Evolutionary conservation across 192 early-diverging fungal species (phyloP).

Genomic region (Blastocladiella britannica): DNA sequence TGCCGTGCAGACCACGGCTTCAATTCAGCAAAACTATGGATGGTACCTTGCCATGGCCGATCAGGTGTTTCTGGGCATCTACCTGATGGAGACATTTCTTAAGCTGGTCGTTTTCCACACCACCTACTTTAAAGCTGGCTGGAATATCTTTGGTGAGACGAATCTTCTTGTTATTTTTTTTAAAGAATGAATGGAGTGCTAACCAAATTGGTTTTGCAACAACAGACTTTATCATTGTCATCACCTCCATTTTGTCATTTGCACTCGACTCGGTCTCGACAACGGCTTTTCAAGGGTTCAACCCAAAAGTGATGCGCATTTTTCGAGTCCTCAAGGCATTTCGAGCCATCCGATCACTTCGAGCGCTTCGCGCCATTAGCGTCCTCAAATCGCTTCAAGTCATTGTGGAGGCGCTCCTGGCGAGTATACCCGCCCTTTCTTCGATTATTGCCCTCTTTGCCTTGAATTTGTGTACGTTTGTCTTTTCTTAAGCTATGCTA

Average conservation of each 20-base stretch:
- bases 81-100: constrained; percentile 11
- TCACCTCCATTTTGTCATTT: constrained; percentile 6
- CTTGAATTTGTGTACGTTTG: constrained; percentile 11
- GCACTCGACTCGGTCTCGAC: constrained; percentile 8
- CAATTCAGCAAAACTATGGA: constrained; percentile 6
- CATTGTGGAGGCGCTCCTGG: constrained; percentile 14
- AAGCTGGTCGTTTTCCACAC: constrained; percentile 11
- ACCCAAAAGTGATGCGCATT: constrained; percentile 11
- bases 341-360: constrained; percentile 9
- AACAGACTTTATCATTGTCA: constrained; percentile 11
- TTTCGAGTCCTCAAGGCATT: constrained; percentile 11
- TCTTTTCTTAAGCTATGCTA: too few species aligned
- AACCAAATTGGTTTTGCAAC: not conserved
- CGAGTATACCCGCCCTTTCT: constrained; percentile 17
- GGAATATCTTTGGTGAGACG: constrained; percentile 18
- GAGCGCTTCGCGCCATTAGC: constrained; percentile 11
- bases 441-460: constrained; percentile 12
- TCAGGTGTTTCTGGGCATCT: constrained; percentile 15
- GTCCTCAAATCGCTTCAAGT: constrained; percentile 12
- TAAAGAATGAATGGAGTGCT: too few species aligned
- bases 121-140: constrained; percentile 11
- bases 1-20: constrained; percentile 8
- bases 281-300: constrained; percentile 3
- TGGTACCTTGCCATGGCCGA: constrained; percentile 13
- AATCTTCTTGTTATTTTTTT: too few species aligned